Base-by-base conservation (phyloP, 2,329 filamentous ascomycete genomes). In the Colletotrichum liaoningense region DNA sequence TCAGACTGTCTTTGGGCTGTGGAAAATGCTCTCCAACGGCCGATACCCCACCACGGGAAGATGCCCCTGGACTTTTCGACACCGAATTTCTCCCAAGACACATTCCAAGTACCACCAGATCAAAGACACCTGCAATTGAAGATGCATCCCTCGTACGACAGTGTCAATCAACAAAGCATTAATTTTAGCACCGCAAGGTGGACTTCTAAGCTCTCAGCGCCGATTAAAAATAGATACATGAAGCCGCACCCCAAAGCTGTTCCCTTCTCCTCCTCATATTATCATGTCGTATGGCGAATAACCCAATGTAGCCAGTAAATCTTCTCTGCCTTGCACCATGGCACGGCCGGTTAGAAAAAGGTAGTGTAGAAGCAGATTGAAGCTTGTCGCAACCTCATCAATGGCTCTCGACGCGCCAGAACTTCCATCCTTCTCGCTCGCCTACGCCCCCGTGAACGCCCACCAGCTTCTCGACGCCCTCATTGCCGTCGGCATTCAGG, bases 401-500 rank as follows among this genome's bases (percentile, higher is more conserved):
- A 60, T 76, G 80, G 76, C 83, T 86, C 78, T 91, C 89, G 38
- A 92, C 89, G 76, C 90, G 90, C 94, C 94, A 97, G 81, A 96
- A 97, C 80, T 95, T 95, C 94, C 94, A 97, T 3, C 93, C 93
- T 78, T 94, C 92, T 74, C 93, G 86, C 79, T 93, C 92, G 59
- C 93, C 92, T 1, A 86, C 87, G 28, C 90, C 87, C 4, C 91
- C 91, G 68, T 90, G 88, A 2, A 97, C 94, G 19, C 96, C 95
- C 0, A 98, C 96, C 54, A 99, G 85, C 77, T 89, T 88, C 83
- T 98, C 96, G 24, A 99, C 57, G 0, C 94, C 97, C 67, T 95
- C 93, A 49, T 92, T 93, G 1, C 94, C 95, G 66, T 95, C 90
- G 0, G 95, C 97, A 69, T 92, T 94, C 67, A 98, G 87, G 81